Percentiles rank a stretch among this genome's conserved stretches.
These are phyloP conservation scores for Solanum tacnaense DNA, from an alignment of 257 asterid genomes.

Conservation along the genomic window DNA sequence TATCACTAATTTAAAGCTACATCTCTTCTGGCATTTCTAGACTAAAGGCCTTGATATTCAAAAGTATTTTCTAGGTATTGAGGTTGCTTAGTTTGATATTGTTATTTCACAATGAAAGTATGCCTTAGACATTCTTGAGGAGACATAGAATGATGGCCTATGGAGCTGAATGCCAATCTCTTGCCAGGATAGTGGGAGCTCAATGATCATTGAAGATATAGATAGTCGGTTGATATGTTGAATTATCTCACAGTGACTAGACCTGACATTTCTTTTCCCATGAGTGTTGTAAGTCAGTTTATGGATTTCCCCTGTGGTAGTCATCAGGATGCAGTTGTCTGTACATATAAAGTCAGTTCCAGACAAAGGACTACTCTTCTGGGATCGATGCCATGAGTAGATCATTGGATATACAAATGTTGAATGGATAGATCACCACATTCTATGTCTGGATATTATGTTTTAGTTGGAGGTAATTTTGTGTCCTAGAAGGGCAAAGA, in stretches of 20 bases:
- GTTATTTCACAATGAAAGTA: neutral
- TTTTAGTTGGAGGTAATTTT: neutral
- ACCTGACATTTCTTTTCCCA: neutral
- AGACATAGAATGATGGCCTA: neutral
- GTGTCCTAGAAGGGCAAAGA: neutral
- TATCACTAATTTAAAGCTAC: neutral
- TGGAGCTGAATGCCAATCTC: neutral
- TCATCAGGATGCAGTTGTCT: neutral
- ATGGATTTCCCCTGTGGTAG: neutral
- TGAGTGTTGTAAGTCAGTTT: neutral
- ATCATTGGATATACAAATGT: neutral
- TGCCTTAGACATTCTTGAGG: neutral
- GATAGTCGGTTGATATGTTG: neutral
- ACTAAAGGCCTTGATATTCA: neutral
- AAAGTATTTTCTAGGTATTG: neutral
- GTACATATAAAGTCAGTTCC: neutral
- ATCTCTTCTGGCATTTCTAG: neutral
- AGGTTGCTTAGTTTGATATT: neutral
- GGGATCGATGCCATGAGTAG: neutral
- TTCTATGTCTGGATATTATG: neutral
- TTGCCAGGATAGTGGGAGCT: neutral
- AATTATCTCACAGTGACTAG: neutral
- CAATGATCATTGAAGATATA: neutral
- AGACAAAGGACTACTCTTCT: neutral
- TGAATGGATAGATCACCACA: neutral